Conservation (phyloP, 2,329 filamentous ascomycete species). For the Colletotrichum ledebouriae region DNA sequence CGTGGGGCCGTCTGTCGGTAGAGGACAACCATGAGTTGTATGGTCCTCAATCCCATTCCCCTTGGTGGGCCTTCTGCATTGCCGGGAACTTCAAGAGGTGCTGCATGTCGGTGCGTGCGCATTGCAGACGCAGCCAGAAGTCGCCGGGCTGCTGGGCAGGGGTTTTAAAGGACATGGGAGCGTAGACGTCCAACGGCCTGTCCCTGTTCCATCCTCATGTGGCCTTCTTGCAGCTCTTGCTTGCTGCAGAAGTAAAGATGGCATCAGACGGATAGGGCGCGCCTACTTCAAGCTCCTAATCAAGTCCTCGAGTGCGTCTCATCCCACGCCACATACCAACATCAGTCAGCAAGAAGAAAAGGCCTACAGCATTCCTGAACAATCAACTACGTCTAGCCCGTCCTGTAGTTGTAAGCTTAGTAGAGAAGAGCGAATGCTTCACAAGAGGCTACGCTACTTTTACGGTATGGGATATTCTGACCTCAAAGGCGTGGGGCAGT, state of each 20-base stretch:
- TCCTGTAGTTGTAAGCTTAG: too few relatives aligned
- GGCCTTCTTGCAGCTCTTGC: slow-evolving; percentile 11
- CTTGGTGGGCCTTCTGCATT: slow-evolving; percentile 20
- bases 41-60: slow-evolving; percentile 14
- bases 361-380: too few relatives aligned
- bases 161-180: slow-evolving; percentile 8
- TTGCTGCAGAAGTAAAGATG: neutral
- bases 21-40: slow-evolving; percentile 11
- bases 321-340: too few relatives aligned
- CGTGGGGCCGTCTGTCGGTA: slow-evolving; percentile 26
- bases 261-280: too few relatives aligned
- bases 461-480: too few relatives aligned
- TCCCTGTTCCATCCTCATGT: slow-evolving; percentile 22
- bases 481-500: neutral
- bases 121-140: slow-evolving; percentile 32
- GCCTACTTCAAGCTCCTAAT: too few relatives aligned
- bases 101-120: slow-evolving; percentile 32
- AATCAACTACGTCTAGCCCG: too few relatives aligned
- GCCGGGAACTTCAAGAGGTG: slow-evolving; percentile 24
- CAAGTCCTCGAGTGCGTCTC: too few relatives aligned
- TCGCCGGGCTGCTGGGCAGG: slow-evolving; percentile 3
- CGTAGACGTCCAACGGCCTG: slow-evolving; percentile 10
- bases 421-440: too few relatives aligned
- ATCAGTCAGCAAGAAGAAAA: too few relatives aligned
- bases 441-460: too few relatives aligned